Base-by-base conservation (phyloP, 306 rosid species). In the Medicago arabica region DNA sequence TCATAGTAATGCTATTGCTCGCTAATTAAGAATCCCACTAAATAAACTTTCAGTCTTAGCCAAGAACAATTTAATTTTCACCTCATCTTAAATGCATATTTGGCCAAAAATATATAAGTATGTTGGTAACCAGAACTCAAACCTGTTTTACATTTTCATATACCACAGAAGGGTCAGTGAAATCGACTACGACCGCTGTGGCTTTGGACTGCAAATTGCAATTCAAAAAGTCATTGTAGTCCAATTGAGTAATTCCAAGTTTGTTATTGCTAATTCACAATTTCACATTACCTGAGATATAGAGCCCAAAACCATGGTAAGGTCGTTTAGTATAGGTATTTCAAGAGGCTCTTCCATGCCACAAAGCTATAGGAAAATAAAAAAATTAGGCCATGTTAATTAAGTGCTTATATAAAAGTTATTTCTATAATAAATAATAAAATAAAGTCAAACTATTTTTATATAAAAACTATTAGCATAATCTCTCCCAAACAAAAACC, bases 141-240 rank as follows among this genome's bases (percentile, higher is more conserved):
- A 92, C 98, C 97, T 92, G 99, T 79, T 92, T 96, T 58, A 90
- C 99, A 67, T 96, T 96, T 68, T 96, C 99, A 82, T 92, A 92
- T 25, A 92, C 98, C 16, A 87, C 72, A 63, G 96, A 90, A 81
- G 96, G 89, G 72, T 90, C 92, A 10, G 98, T 90, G 81, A 92
- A 96, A 84, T 92, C 98, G 64, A 96, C 80, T 15, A 95, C 98
- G 47, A 90, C 97, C 79, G 88, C 97, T 4, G 84, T 71, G 75
- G 80, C 90, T 78, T 89, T 90, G 76, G 92, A 85, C 97, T 92
- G 88, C 82, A 82, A 79, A 75, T 69, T 53, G 66, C 31, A 5
- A 62, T 71, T 36, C 60, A 36, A 66, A 51, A 59, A 8, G 5
- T 74, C 60, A 65, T 67, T 49, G 11, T 14, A 68, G 34, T 10